Evolutionary conservation across 495 filamentous ascomycete genomes (phyloP), one percentile per base, ranked within the genome.

Genomic region (Staphylotrichum tortipilum): DNA sequence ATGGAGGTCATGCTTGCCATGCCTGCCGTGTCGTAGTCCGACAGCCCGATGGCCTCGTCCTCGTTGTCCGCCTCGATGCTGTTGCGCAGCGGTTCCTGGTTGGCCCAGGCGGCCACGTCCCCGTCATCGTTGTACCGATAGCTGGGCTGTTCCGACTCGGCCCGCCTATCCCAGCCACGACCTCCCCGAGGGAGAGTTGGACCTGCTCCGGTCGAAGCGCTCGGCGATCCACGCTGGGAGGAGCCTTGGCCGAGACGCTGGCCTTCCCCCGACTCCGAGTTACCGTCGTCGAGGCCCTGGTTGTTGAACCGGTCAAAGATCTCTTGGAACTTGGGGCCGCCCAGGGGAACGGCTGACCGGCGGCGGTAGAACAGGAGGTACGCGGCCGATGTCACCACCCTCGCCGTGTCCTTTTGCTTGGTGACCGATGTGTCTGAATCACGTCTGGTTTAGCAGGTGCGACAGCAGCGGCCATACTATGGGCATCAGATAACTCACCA

Each of bases 311-410:
- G 73, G n/a, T 78, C 74, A 33, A 88, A 68, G 34, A 92, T 76
- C 54, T 84, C 68, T 50, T 88, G 74, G 35, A 89, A 82, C 48
- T 75, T 76, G 6, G 79, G 76, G 15, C 89, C 89, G 37, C 92
- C 92, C 29, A 98, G 77, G 26, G 87, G 82, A 21, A 60, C 69
- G 5, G 76, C 68, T 9, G 88, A 86, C 50, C 86, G 85, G 45
- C 94, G 89, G 24, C 92, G 85, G 68, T 97, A 98, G 75, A 98
- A 98, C 30, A 98, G 73, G 8, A 98, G 81, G 64, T 98, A 98
- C 0, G 92, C 94, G 19, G 83, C 79, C 5, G 79, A 55, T 3
- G 81, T 82, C 30, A 86, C 77, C 7, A 86, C 76, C 31, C 60
- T 66, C 36, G 74, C 57, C 1, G 80, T 71, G 56, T 82, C 68